Conservation (phyloP, 371 early-diverging fungal genomes). For the Neoconidiobolus thromboides region DNA sequence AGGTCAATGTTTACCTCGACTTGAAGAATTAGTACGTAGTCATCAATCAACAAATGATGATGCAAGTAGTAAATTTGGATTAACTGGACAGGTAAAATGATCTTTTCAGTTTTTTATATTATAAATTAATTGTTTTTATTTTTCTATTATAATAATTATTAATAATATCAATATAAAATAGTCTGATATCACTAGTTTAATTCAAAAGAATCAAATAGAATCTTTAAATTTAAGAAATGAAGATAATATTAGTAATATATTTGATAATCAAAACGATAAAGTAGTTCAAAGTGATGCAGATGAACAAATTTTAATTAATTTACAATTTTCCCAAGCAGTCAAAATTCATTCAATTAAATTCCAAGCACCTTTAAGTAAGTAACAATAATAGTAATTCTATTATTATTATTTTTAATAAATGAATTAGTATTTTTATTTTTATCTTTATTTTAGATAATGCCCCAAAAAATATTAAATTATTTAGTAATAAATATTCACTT, state of each 20-base stretch:
- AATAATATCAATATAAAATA: constrained; percentile 13
- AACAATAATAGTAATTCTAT: background rate
- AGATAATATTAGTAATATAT: constrained; percentile 50
- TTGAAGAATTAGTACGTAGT: constrained; percentile 26
- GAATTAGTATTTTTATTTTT: no score
- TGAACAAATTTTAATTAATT: constrained; percentile 73
- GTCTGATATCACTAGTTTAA: constrained; percentile 41
- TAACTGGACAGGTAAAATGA: constrained; percentile 29
- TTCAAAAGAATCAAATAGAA: constrained; percentile 58
- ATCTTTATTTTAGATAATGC: constrained; percentile 19
- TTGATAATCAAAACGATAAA: constrained; percentile 27
- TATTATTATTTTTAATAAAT: background rate
- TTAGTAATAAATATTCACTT: constrained; percentile 52
- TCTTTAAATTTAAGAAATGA: constrained; percentile 69
- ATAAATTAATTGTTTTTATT: background rate
- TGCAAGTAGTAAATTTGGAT: constrained; percentile 10
- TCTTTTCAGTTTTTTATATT: background rate
- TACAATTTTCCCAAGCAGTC: constrained; percentile 78
- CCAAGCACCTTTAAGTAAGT: constrained; percentile 21
- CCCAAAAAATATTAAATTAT: constrained; percentile 72
- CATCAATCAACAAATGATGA: constrained; percentile 29
- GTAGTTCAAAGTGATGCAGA: constrained; percentile 74
- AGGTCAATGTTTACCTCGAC: constrained; percentile 27
- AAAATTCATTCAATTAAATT: constrained; percentile 77
- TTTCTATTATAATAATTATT: background rate